A percentile compares a stretch with the other conserved stretches of the same genome.
phyloP scores from a whole-genome alignment of 2,329 filamentous ascomycete species.

The Boeremia lycopersici region DNA sequence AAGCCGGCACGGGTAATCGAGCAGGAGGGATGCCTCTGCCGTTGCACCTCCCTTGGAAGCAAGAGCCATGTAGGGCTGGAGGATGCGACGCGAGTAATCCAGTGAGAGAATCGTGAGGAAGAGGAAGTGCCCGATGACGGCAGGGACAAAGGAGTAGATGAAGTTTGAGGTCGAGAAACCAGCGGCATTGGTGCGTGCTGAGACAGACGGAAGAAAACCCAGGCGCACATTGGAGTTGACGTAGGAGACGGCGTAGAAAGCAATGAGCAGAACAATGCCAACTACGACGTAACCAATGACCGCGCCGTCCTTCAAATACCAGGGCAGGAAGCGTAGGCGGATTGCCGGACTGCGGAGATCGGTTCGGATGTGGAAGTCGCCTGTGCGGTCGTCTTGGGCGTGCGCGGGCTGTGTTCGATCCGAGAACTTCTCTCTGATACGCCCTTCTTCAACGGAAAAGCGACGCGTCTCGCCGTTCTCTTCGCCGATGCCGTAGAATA shows the following conservation, averaged over 20 bases:
- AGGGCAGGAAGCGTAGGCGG: slow-evolving; percentile 74
- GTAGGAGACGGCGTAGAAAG: slow-evolving; percentile 77
- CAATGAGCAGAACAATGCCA: slow-evolving; percentile 47
- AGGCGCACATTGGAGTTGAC: slow-evolving; percentile 67
- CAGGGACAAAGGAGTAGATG: slow-evolving; percentile 78
- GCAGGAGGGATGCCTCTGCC: slow-evolving; percentile 68
- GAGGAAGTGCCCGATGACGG: slow-evolving; percentile 68
- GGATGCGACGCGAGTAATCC: slow-evolving; percentile 68
- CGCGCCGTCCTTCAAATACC: slow-evolving; percentile 71
- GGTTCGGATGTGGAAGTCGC: slow-evolving; percentile 55
- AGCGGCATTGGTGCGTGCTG: slow-evolving; percentile 60
- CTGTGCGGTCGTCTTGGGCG: slow-evolving; percentile 25
- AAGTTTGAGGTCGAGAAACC: slow-evolving; percentile 90
- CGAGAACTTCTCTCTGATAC: slow-evolving; percentile 53
- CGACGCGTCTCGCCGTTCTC: slow-evolving; percentile 58
- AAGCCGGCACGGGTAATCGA: slow-evolving; percentile 72
- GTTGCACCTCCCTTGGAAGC: slow-evolving; percentile 62
- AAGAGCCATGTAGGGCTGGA: slow-evolving; percentile 74
- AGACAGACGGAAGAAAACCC: slow-evolving; percentile 75
- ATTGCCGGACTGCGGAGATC: slow-evolving; percentile 59
- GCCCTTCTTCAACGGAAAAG: slow-evolving; percentile 58
- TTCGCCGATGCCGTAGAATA: slow-evolving; percentile 83
- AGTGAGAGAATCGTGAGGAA: slow-evolving; percentile 71
- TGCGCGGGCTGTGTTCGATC: slow-evolving; percentile 26
- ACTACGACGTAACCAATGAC: slow-evolving; percentile 67